Percentiles rank a stretch among this genome's conserved stretches.
Conservation (phyloP, 495 filamentous ascomycete genomes). For the Daldinia concentrica region DNA sequence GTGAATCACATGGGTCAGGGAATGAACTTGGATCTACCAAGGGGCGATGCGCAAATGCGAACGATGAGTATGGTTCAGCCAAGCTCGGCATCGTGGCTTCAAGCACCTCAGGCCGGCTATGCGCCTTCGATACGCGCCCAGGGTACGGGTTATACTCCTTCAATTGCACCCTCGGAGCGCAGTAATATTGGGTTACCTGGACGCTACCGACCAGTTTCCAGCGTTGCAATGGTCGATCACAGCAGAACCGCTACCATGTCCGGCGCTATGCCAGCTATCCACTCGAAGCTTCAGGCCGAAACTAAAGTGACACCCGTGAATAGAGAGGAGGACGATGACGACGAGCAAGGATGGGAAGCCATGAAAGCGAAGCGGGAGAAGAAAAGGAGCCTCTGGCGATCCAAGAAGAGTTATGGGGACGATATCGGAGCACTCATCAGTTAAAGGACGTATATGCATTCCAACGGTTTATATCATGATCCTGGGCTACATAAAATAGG, state of each 20-base stretch:
- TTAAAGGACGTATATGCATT: slow-evolving; percentile 45
- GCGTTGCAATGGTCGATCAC: slow-evolving; percentile 47
- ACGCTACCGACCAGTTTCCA: slow-evolving; percentile 91
- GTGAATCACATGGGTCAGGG: slow-evolving; percentile 40
- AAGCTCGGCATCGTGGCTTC: slow-evolving; percentile 63
- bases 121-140: slow-evolving; percentile 58
- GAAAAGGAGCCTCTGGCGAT: slow-evolving; percentile 77
- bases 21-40: slow-evolving; percentile 48
- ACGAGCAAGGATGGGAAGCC: slow-evolving; percentile 82
- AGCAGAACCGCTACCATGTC: slow-evolving; percentile 63
- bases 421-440: slow-evolving; percentile 55
- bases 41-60: slow-evolving; percentile 56
- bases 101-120: slow-evolving; percentile 52
- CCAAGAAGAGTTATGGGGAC: slow-evolving; percentile 64
- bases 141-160: slow-evolving; percentile 61
- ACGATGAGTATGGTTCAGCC: slow-evolving; percentile 87
- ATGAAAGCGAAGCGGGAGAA: slow-evolving; percentile 87
- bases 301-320: slow-evolving; percentile 40
- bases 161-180: slow-evolving; percentile 92
- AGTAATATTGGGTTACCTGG: slow-evolving; percentile 90
- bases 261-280: slow-evolving; percentile 49
- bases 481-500: slow-evolving; percentile 42
- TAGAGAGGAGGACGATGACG: slow-evolving; percentile 72
- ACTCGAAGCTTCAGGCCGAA: slow-evolving; percentile 43
- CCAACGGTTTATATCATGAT: slow-evolving; percentile 29